phyloP scores from a whole-genome alignment of 805 yeast species.

The Cyberlindnera amylophila region DNA sequence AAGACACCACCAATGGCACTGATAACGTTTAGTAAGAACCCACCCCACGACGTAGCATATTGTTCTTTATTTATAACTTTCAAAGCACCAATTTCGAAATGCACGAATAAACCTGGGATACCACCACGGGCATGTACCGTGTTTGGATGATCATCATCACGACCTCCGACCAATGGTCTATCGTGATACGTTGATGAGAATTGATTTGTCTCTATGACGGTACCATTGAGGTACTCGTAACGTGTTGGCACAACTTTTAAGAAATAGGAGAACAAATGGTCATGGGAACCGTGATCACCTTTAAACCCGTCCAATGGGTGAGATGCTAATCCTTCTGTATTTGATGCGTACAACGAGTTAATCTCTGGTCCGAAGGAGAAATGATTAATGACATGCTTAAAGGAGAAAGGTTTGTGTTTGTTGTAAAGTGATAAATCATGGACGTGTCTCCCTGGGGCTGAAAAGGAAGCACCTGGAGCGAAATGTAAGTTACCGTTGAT shows the following conservation, averaged over 20 bases:
- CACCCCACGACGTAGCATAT: constrained; percentile 67
- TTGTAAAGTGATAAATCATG: constrained; percentile 81
- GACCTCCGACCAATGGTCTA: constrained; percentile 80
- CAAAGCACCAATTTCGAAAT: constrained; percentile 90
- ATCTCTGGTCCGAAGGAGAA: constrained; percentile 76
- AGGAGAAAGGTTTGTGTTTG: constrained; percentile 55
- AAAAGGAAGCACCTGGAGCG: constrained; percentile 87
- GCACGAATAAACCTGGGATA: constrained; percentile 81
- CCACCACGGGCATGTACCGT: constrained; percentile 84
- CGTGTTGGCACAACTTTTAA: constrained; percentile 89
- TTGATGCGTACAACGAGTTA: constrained; percentile 24
- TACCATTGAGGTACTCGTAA: constrained; percentile 60
- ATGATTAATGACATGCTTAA: constrained; percentile 75
- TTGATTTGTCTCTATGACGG: constrained; percentile 73
- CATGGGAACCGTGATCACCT: constrained; percentile 43
- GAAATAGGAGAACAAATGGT: constrained; percentile 70
- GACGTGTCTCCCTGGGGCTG: constrained; percentile 57
- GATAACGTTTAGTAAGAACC: constrained; percentile 75
- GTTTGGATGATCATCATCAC: constrained; percentile 87
- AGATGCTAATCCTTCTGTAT: constrained; percentile 39
- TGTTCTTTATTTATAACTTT: constrained; percentile 83
- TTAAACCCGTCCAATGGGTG: constrained; percentile 64
- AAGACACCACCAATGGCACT: constrained; percentile 91
- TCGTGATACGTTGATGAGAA: constrained; percentile 86
- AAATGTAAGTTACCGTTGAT: constrained; percentile 90